Conservation (phyloP, 352 stramenopile species). For the Phytopythium ostracodes region DNA sequence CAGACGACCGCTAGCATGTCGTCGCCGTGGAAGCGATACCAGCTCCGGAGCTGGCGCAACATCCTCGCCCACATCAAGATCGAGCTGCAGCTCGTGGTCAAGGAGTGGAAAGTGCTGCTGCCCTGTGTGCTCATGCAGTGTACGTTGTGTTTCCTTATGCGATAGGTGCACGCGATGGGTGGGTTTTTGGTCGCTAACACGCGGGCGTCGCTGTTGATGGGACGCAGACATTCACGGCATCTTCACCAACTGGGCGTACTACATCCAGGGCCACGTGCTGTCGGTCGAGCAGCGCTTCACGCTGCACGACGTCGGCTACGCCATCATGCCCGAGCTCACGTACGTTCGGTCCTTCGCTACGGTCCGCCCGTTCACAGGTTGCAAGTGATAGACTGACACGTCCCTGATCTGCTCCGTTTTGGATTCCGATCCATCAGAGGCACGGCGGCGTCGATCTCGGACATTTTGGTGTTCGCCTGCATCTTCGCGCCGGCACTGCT, state of each 20-base stretch:
- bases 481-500: conserved; percentile 73
- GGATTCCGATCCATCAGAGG: conserved; percentile 10
- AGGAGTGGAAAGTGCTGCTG: conserved; percentile 74
- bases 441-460: conserved; percentile 41
- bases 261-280: conserved; percentile 68
- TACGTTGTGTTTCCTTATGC: conserved; percentile 23
- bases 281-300: conserved; percentile 60
- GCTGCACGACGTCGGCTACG: conserved; percentile 75
- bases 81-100: conserved; percentile 48
- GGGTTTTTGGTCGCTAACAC: background rate
- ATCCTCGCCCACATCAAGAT: conserved; percentile 65
- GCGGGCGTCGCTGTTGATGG: background rate
- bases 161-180: background rate
- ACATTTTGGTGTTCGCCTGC: conserved; percentile 72
- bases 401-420: background rate
- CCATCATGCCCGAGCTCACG: conserved; percentile 66
- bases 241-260: conserved; percentile 88
- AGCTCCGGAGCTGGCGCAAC: conserved; percentile 49
- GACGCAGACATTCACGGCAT: conserved; percentile 61
- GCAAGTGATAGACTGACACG: too few species aligned
- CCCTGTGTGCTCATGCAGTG: conserved; percentile 82
- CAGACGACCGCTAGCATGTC: background rate
- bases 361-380: too few species aligned
- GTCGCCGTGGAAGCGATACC: conserved; percentile 24
- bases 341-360: conserved; percentile 13